Percentiles rank a stretch among this genome's conserved stretches.
Conservation (phyloP, 2,329 filamentous ascomycete genomes). For the Emergomyces africanus region DNA sequence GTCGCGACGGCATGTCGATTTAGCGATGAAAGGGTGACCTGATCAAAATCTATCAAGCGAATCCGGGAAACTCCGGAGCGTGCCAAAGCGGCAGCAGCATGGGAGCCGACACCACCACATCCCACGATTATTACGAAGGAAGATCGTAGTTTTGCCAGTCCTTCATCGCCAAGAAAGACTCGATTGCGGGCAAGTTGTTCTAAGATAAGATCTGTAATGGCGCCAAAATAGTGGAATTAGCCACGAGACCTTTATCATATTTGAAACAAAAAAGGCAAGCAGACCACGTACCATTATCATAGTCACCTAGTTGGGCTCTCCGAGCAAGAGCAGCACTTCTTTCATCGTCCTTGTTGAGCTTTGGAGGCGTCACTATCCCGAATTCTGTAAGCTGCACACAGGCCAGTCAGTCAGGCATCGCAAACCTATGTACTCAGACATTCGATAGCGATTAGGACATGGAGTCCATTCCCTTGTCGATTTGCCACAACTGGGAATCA, state of each 20-base stretch:
- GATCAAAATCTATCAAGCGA: constrained; percentile 90
- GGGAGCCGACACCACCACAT: constrained; percentile 88
- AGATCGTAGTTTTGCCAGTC: constrained; percentile 63
- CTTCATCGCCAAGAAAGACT: constrained; percentile 75
- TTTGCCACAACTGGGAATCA: background rate
- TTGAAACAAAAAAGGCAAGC: background rate
- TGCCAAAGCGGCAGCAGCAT: constrained; percentile 73
- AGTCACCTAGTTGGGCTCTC: constrained; percentile 49
- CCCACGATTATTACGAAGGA: constrained; percentile 85
- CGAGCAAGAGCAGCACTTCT: constrained; percentile 45
- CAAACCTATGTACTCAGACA: background rate
- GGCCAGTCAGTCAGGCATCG: constrained; percentile 22
- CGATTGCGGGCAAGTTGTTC: constrained; percentile 90
- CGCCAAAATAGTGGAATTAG: constrained; percentile 1
- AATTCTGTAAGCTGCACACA: constrained; percentile 38
- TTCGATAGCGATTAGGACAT: background rate
- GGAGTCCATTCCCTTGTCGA: background rate
- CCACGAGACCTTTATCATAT: constrained; percentile 3
- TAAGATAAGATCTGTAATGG: constrained; percentile 60
- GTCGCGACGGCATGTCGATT: constrained; percentile 96
- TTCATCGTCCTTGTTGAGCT: constrained; percentile 41
- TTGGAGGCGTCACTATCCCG: constrained; percentile 25
- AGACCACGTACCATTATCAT: constrained; percentile 42
- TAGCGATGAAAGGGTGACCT: constrained; percentile 85
- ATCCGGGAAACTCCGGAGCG: constrained; percentile 82